These are phyloP conservation scores for Marchantia paleacea DNA, from an alignment of 225 moss, liverwort and hornwort species.

Conservation along the genomic window DNA sequence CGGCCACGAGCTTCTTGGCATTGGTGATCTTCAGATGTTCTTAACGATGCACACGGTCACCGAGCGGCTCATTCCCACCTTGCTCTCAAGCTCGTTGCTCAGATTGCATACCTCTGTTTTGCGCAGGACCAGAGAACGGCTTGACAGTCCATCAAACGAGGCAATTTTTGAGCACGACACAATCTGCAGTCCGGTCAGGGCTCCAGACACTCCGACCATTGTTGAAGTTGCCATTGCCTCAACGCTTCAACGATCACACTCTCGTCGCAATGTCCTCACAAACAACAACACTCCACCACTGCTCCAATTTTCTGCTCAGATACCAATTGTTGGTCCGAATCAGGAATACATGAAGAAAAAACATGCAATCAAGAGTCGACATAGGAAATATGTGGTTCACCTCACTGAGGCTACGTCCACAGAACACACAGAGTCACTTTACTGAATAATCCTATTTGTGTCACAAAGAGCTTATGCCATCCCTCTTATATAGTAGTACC, in stretches of 20 bases:
- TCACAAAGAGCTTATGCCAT: too few relatives aligned
- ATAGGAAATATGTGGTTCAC: too few relatives aligned
- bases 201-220: conserved; percentile 15
- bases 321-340: too few relatives aligned
- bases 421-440: too few relatives aligned
- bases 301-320: too few relatives aligned
- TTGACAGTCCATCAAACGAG: conserved; percentile 64
- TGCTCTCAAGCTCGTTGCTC: conserved; percentile 38
- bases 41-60: conserved; percentile 59
- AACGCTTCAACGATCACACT: not conserved
- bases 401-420: too few relatives aligned
- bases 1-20: conserved; percentile 85
- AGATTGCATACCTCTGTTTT: conserved; percentile 39
- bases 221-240: conserved; percentile 34
- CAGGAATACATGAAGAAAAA: too few relatives aligned
- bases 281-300: too few relatives aligned
- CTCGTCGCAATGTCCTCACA: too few relatives aligned
- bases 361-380: too few relatives aligned
- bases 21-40: conserved; percentile 90
- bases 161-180: conserved; percentile 13
- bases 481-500: too few relatives aligned
- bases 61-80: conserved; percentile 36
- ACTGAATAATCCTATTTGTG: too few relatives aligned
- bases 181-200: not conserved
- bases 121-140: conserved; percentile 57